Evolutionary conservation across 2,329 filamentous ascomycete genomes (phyloP), one percentile per base, ranked within the genome.

Genomic region (Alternaria sp.): DNA sequence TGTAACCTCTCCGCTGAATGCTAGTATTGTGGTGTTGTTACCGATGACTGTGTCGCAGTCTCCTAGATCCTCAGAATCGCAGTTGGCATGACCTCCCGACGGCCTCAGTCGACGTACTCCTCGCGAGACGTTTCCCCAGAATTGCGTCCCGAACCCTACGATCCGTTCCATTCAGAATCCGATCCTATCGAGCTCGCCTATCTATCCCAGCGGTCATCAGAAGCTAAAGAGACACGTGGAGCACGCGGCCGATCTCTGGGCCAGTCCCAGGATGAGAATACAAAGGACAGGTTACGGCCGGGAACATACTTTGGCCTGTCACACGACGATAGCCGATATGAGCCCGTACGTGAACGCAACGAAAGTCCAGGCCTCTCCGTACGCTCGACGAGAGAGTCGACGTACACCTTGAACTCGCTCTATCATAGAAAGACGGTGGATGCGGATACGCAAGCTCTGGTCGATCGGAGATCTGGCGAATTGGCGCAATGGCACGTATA

Each of bases 401-500:
- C 66, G 24, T 65, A 68, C 37, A 69, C 71, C 4, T 14, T 68
- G 26, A 61, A 61, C n/a, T 68, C 68, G 21, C 46, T 74, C 2
- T 70, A 64, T 29, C 63, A 67, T 9, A 66, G 65, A 42, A 76
- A 73, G 57, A 67, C 66, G 2, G 52, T 60, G 39, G 74, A 77
- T 55, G 67, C 69, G 5, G 70, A 71, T 28, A 70, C 73, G 7
- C 73, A 77, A 56, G 71, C 67, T 36, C 53, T 77, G 28, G 68
- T 75, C 8, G 71, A 76, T 24, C 58, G 68, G 45, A 68, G 75
- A 50, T 66, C 73, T 11, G 70, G 75, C 17, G 72, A 76, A 49
- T 48, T 76, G 9, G 75, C 72, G n/a, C 59, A 73, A 57, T 77
- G 74, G 74, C 64, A 72, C 23, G 60, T 77, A 45, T 73, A 77